Conservation (phyloP, 768 basidiomycete genomes). For the Russula virescens region DNA sequence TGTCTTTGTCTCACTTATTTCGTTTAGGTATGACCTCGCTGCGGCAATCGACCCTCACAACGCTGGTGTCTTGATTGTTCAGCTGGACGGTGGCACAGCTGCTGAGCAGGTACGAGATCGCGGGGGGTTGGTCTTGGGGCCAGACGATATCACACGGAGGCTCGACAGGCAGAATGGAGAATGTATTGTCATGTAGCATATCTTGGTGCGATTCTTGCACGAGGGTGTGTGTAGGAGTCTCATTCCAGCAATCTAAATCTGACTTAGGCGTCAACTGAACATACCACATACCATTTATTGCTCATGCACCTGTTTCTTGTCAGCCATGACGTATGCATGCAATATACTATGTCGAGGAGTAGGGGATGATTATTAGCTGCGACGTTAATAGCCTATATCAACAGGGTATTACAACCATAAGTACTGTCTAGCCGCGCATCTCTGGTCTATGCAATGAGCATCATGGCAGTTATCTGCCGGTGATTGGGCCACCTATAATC, state of each 20-base stretch:
- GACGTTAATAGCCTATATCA: background rate
- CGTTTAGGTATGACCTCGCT: constrained; percentile 60
- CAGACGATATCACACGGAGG: constrained; percentile 53
- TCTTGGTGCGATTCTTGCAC: background rate
- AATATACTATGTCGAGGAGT: background rate
- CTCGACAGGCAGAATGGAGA: constrained; percentile 46
- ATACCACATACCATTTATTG: background rate
- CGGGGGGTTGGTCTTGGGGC: constrained; percentile 39
- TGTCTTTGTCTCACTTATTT: background rate
- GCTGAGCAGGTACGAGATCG: constrained; percentile 21
- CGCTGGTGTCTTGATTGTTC: constrained; percentile 77
- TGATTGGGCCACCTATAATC: background rate
- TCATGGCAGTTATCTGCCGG: too few relatives aligned
- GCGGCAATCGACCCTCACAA: constrained; percentile 78
- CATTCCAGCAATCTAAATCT: background rate
- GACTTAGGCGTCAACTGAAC: too few relatives aligned
- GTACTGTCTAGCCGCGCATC: background rate
- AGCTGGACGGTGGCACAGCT: constrained; percentile 43
- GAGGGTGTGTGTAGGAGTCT: background rate
- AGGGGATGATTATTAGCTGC: too few relatives aligned
- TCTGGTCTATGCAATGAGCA: too few relatives aligned
- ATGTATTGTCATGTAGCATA: constrained; percentile 61
- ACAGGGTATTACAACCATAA: background rate
- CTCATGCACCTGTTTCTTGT: background rate
- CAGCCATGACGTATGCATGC: background rate